A percentile compares a stretch with the other conserved stretches of the same genome.
These are phyloP conservation scores for Gomphus bonarii DNA, from an alignment of 1,284 basidiomycete species.

Conservation along the genomic window DNA sequence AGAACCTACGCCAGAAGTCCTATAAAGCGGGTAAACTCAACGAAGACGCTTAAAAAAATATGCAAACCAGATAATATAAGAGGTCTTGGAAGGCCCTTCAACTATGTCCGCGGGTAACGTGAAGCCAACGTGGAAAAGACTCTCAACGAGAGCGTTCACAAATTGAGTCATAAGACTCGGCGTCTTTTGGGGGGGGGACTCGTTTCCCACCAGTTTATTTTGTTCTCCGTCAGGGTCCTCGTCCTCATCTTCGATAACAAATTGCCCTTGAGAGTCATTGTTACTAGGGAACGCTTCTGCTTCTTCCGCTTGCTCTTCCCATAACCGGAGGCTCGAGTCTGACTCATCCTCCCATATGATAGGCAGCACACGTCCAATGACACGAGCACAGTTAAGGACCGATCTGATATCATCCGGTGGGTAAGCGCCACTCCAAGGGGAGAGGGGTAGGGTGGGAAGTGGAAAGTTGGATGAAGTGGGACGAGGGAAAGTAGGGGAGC, in stretches of 20 bases:
- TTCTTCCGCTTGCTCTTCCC: conserved; percentile 32
- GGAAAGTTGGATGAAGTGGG: conserved; percentile 1
- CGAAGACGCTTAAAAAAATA: neutral
- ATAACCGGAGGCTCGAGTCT: conserved; percentile 70
- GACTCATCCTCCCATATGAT: conserved; percentile 78
- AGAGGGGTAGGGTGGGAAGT: neutral
- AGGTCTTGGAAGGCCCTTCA: neutral
- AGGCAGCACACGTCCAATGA: conserved; percentile 80
- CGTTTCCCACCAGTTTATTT: conserved; percentile 13
- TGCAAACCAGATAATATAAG: conserved; percentile 7
- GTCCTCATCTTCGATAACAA: conserved; percentile 78
- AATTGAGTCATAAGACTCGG: conserved; percentile 11
- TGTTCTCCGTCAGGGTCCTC: conserved; percentile 34
- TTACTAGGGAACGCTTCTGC: conserved; percentile 16
- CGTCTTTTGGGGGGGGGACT: conserved; percentile 17
- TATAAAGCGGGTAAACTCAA: neutral
- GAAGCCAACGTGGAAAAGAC: conserved; percentile 7
- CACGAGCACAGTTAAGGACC: conserved; percentile 78
- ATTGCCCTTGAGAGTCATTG: conserved; percentile 40
- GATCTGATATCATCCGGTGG: neutral
- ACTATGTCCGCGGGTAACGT: conserved; percentile 3
- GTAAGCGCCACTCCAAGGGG: neutral
- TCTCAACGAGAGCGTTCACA: conserved; percentile 4
- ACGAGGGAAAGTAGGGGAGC: conserved; percentile 8
- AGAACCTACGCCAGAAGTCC: conserved; percentile 9